Evolutionary conservation across 106 monocot genomes (phyloP).

Genomic region (Triglochin maritima): DNA sequence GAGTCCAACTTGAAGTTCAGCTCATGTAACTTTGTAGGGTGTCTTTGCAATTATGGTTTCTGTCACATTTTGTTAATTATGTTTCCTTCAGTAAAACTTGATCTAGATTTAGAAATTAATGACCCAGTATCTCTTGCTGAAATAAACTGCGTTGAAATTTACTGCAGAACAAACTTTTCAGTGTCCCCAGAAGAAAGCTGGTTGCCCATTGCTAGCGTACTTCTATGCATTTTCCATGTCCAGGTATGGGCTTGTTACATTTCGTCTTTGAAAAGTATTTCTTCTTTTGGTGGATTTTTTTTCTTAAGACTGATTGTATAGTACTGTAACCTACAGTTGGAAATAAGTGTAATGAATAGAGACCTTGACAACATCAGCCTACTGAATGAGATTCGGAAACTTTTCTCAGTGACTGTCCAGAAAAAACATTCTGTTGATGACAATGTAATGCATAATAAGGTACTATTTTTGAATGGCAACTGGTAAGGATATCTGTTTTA

Average conservation of each 20-base stretch:
- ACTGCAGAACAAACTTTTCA: conserved; percentile 73
- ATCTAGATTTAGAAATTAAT: background rate
- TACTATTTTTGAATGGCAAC: background rate
- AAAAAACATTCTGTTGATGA: background rate
- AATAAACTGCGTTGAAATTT: background rate
- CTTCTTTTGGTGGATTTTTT: no score
- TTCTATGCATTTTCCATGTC: conserved; percentile 66
- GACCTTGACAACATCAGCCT: conserved; percentile 1
- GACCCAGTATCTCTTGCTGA: no score
- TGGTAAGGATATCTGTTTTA: background rate
- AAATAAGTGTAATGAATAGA: conserved; percentile 12
- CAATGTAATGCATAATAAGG: background rate
- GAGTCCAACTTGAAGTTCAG: no score
- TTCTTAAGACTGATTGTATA: no score
- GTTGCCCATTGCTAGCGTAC: conserved; percentile 76
- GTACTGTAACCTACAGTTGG: conserved; percentile 2
- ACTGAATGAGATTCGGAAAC: background rate
- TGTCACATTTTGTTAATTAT: background rate
- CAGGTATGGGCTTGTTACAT: conserved; percentile 30
- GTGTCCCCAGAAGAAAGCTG: conserved; percentile 83
- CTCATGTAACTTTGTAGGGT: no score
- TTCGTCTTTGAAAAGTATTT: background rate
- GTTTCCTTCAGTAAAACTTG: background rate
- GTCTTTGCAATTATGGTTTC: background rate
- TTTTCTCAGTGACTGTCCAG: background rate